These are phyloP conservation scores for Malus hybrid DNA, from an alignment of 331 rosid genomes.

Conservation along the genomic window DNA sequence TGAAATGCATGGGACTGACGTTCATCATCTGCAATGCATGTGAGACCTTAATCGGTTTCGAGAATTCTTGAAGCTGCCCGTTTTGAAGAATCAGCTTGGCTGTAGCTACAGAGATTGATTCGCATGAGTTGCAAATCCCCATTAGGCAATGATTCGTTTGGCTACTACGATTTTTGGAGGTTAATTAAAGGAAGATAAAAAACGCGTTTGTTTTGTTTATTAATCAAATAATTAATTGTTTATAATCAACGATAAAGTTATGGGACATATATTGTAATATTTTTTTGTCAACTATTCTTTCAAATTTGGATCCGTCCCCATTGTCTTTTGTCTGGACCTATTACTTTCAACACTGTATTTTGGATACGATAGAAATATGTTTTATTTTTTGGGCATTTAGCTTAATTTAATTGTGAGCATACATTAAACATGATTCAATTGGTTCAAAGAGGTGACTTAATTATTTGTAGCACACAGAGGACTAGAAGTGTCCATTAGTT, in stretches of 20 bases:
- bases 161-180: not conserved
- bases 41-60: slow-evolving; percentile 18
- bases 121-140: slow-evolving; percentile 14
- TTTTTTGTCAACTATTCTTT: not conserved
- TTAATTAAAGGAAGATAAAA: not conserved
- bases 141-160: not conserved
- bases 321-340: not conserved
- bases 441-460: not conserved
- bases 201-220: not conserved
- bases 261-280: not conserved
- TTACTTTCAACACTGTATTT: not conserved
- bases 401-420: not conserved
- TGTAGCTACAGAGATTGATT: not conserved
- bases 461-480: not conserved
- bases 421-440: not conserved
- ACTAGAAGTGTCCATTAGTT: not conserved
- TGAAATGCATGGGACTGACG: not conserved
- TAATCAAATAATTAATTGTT: not conserved
- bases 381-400: not conserved
- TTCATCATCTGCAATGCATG: slow-evolving; percentile 1
- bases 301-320: slow-evolving; percentile 12
- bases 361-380: not conserved
- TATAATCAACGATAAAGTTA: not conserved
- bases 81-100: slow-evolving; percentile 16
- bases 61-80: slow-evolving; percentile 22